phyloP scores from a whole-genome alignment of 768 basidiomycete species.

The Sporobolomyces pararoseus region DNA sequence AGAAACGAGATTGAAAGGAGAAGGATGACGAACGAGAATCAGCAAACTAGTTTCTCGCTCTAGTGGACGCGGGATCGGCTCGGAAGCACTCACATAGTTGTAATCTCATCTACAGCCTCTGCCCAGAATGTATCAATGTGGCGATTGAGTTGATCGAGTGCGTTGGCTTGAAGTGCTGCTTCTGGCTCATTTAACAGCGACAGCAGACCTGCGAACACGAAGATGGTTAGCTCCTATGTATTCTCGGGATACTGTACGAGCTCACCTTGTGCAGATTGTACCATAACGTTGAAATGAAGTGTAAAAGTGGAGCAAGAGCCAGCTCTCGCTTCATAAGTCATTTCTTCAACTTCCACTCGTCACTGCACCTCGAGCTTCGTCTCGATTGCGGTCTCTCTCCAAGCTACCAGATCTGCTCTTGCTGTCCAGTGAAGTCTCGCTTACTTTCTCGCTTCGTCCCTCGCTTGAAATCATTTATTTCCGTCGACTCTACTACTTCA shows the following conservation, averaged over 20 bases:
- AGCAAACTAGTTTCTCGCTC: not conserved
- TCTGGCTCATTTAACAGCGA: constrained; percentile 85
- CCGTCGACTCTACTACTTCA: no score
- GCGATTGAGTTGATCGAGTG: constrained; percentile 72
- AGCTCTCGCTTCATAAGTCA: no score
- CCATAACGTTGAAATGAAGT: constrained; percentile 18
- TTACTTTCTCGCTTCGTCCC: no score
- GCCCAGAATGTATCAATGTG: constrained; percentile 96
- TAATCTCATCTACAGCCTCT: constrained; percentile 92
- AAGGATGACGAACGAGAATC: constrained; percentile 5
- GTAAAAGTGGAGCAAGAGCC: constrained; percentile 11
- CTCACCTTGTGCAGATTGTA: constrained; percentile 34
- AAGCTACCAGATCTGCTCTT: no score
- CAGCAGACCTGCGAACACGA: constrained; percentile 56
- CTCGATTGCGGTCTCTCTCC: no score
- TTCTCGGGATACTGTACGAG: accelerated
- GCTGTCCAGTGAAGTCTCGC: no score
- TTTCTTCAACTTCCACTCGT: no score
- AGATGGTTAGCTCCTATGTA: not conserved
- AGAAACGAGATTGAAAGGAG: constrained; percentile 31
- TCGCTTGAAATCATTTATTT: no score
- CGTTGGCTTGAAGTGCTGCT: constrained; percentile 81
- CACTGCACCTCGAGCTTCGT: not conserved
- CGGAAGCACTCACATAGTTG: constrained; percentile 83
- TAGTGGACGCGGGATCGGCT: not conserved